Conservation (phyloP, 345 rosid species). For the Camelina neglecta region DNA sequence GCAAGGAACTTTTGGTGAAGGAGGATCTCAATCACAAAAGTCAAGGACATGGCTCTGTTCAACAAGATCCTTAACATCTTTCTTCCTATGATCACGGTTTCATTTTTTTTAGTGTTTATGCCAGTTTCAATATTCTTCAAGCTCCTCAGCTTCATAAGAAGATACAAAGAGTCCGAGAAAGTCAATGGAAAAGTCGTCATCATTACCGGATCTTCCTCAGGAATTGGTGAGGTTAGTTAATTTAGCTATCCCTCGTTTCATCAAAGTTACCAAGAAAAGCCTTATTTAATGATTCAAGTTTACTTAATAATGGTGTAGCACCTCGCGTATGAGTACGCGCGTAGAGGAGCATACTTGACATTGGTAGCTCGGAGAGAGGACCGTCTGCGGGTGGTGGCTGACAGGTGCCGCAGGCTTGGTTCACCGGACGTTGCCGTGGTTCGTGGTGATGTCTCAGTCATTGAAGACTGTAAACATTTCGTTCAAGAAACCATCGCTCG, state of each 20-base stretch:
- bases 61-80: slow-evolving; percentile 49
- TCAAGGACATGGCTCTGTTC: slow-evolving; percentile 44
- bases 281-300: not conserved
- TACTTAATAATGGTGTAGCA: slow-evolving; percentile 17
- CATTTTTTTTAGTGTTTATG: slow-evolving; percentile 45
- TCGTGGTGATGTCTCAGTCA: slow-evolving; percentile 43
- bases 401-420: slow-evolving; percentile 37
- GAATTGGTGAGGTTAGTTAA: slow-evolving; percentile 61
- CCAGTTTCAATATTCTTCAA: slow-evolving; percentile 49
- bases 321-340: slow-evolving; percentile 38
- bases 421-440: slow-evolving; percentile 43
- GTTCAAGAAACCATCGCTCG: slow-evolving; percentile 39
- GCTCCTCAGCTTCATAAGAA: slow-evolving; percentile 34
- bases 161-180: slow-evolving; percentile 40
- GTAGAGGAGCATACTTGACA: slow-evolving; percentile 43
- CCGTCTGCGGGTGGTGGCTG: slow-evolving; percentile 37
- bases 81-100: slow-evolving; percentile 51
- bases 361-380: slow-evolving; percentile 47
- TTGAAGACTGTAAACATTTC: slow-evolving; percentile 44
- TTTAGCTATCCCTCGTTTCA: not conserved
- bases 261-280: not conserved
- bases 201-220: slow-evolving; percentile 65
- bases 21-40: slow-evolving; percentile 1
- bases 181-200: slow-evolving; percentile 56
- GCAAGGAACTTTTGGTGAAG: not conserved